Evolutionary conservation across 805 yeast genomes (phyloP).

Genomic region (Schwanniomyces polymorphus): DNA sequence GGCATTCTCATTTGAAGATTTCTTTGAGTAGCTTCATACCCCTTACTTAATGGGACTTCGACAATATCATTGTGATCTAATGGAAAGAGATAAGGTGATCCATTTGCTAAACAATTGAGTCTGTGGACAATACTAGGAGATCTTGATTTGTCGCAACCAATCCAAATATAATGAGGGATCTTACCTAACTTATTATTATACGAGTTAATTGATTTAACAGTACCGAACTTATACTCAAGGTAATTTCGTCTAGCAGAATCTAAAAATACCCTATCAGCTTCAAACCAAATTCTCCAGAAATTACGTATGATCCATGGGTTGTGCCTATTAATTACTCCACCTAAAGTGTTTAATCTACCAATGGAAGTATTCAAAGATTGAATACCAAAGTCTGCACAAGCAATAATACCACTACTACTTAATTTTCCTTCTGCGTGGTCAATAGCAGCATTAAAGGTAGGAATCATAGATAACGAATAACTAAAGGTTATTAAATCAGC

Average conservation of each 20-base stretch:
- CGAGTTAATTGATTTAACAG: conserved; percentile 70
- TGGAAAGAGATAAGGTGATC: conserved; percentile 79
- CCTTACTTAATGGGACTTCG: conserved; percentile 51
- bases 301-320: conserved; percentile 76
- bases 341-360: conserved; percentile 72
- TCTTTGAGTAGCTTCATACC: conserved; percentile 71
- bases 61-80: conserved; percentile 22
- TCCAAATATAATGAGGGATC: conserved; percentile 82
- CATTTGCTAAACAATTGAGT: conserved; percentile 74
- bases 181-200: conserved; percentile 66
- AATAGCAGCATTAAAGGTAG: conserved; percentile 74
- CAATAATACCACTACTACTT: conserved; percentile 59
- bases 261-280: conserved; percentile 74
- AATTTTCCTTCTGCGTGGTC: conserved; percentile 61
- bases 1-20: conserved; percentile 68
- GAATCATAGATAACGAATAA: conserved; percentile 83
- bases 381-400: conserved; percentile 79
- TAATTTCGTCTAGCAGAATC: conserved; percentile 83
- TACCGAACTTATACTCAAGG: conserved; percentile 80
- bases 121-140: conserved; percentile 53
- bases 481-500: conserved; percentile 81
- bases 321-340: conserved; percentile 71
- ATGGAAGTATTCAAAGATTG: conserved; percentile 63
- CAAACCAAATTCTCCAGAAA: conserved; percentile 89
- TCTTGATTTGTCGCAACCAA: conserved; percentile 54